Evolutionary conservation across 129 eudicot genomes (phyloP).

Genomic region (Mikania micrantha): DNA sequence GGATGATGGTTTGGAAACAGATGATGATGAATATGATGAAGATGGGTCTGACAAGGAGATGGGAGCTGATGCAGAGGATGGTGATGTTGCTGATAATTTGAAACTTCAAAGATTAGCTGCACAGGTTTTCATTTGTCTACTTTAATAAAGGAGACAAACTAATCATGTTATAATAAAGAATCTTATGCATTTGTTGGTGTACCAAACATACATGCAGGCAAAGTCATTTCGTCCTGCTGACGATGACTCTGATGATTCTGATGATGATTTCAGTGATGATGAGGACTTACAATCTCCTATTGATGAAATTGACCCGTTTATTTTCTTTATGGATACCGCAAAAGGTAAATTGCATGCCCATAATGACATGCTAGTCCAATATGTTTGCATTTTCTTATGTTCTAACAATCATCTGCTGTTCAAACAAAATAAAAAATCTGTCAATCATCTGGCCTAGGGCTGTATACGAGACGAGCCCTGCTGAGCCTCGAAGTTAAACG

Average conservation of each 20-base stretch:
- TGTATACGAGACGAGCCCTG: no score
- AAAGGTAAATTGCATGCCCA: conserved; percentile 41
- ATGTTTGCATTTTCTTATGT: not conserved
- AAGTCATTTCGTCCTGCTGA: conserved; percentile 60
- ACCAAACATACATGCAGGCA: conserved; percentile 45
- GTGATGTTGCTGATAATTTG: conserved; percentile 67
- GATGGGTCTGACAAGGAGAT: conserved; percentile 77
- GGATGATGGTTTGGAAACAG: conserved; percentile 70
- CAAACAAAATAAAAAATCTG: no score
- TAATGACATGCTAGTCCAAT: not conserved
- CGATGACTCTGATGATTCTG: conserved; percentile 69
- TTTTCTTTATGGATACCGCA: conserved; percentile 74
- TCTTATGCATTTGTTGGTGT: conserved; percentile 5
- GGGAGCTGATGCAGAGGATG: conserved; percentile 88
- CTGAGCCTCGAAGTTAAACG: no score
- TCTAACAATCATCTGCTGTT: no score
- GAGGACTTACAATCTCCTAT: conserved; percentile 91
- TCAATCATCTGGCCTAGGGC: no score
- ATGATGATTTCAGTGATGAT: conserved; percentile 86
- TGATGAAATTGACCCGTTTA: conserved; percentile 87
- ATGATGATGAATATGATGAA: conserved; percentile 51
- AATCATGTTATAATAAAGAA: not conserved
- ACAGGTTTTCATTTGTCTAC: conserved; percentile 38
- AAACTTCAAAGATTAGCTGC: conserved; percentile 78
- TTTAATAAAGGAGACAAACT: conserved; percentile 1